A percentile compares a stretch with the other conserved stretches of the same genome.
Evolutionary conservation across 1,139 yeast species (phyloP).

Genomic region (Kodamaea fungicola): DNA sequence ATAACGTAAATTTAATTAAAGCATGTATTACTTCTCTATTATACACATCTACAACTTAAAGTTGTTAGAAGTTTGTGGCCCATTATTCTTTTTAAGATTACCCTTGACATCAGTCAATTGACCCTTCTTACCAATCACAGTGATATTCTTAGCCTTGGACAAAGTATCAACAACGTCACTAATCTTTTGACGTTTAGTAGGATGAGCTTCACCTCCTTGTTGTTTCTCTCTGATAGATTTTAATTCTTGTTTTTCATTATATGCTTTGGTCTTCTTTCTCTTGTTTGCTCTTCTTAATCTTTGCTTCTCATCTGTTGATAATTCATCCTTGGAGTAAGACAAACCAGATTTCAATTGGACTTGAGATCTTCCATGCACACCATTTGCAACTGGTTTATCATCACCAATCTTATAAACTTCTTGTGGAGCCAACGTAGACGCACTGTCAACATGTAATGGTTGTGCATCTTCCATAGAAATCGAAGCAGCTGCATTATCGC

Average conservation of each 20-base stretch:
- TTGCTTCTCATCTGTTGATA: slow-evolving; percentile 82
- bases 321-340: slow-evolving; percentile 78
- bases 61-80: slow-evolving; percentile 15
- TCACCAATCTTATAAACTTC: slow-evolving; percentile 73
- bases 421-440: slow-evolving; percentile 89
- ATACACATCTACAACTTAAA: slow-evolving; percentile 16
- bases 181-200: slow-evolving; percentile 51
- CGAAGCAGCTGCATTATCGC: slow-evolving; percentile 48
- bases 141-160: slow-evolving; percentile 70
- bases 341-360: slow-evolving; percentile 77
- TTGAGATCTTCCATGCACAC: slow-evolving; percentile 43
- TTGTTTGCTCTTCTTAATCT: slow-evolving; percentile 83
- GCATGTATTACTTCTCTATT: background rate
- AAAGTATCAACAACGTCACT: slow-evolving; percentile 71
- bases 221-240: slow-evolving; percentile 23
- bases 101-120: slow-evolving; percentile 73
- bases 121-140: slow-evolving; percentile 77
- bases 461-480: slow-evolving; percentile 95
- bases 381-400: slow-evolving; percentile 45
- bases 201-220: slow-evolving; percentile 18
- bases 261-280: slow-evolving; percentile 67
- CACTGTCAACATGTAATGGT: slow-evolving; percentile 76
- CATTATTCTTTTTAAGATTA: slow-evolving; percentile 44
- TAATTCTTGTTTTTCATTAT: slow-evolving; percentile 34
- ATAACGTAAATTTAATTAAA: background rate